phyloP scores from a whole-genome alignment of 306 rosid genomes.

The Pyrus communis region DNA sequence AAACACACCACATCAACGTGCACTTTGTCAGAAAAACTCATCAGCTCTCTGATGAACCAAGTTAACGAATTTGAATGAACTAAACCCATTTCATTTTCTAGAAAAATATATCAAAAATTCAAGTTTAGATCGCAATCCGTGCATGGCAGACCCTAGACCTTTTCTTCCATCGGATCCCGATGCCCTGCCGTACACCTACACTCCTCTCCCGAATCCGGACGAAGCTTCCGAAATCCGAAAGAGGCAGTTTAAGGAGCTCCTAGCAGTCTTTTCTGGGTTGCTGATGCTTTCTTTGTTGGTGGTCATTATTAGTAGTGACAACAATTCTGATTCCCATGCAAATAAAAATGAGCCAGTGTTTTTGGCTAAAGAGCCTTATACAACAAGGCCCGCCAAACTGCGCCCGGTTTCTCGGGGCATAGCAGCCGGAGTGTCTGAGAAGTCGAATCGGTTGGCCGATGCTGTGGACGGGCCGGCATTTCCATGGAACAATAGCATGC shows the following conservation, averaged over 20 bases:
- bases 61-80: background rate
- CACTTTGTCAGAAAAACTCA: background rate
- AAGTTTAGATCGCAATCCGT: background rate
- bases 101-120: background rate
- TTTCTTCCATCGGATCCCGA: constrained; percentile 7
- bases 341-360: background rate
- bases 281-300: constrained; percentile 30
- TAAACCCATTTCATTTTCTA: background rate
- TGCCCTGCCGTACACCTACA: constrained; percentile 30
- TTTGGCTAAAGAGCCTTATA: background rate
- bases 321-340: background rate
- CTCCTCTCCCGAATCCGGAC: constrained; percentile 17
- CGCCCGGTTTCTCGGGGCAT: constrained; percentile 49
- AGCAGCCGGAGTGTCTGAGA: constrained; percentile 62
- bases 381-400: background rate
- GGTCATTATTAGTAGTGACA: constrained; percentile 20
- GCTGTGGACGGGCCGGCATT: constrained; percentile 4
- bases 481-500: constrained; percentile 70
- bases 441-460: constrained; percentile 30
- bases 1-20: background rate
- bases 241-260: constrained; percentile 11
- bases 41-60: too few relatives aligned
- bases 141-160: constrained; percentile 23
- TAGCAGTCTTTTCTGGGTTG: constrained; percentile 31
- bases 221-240: constrained; percentile 3